These are phyloP conservation scores for Neurospora sp. DNA, from an alignment of 495 filamentous ascomycete genomes.

Conservation along the genomic window DNA sequence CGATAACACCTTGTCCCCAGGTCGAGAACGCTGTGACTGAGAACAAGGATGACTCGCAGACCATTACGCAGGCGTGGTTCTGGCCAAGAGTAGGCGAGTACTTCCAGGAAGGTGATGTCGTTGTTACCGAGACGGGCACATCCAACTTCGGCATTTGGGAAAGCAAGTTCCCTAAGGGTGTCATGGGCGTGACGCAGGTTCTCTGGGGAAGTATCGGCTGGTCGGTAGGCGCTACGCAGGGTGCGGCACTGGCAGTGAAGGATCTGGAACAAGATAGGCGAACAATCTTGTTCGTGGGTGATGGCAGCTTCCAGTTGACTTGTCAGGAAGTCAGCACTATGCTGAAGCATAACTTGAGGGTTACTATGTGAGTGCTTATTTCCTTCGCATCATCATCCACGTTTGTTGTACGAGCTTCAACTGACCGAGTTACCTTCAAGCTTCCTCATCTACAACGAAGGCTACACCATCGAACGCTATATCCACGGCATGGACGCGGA, in stretches of 20 bases:
- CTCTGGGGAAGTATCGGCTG: slow-evolving; percentile 87
- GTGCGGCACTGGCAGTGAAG: slow-evolving; percentile 60
- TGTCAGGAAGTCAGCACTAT: slow-evolving; percentile 82
- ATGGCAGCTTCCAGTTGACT: slow-evolving; percentile 79
- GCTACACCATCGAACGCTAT: slow-evolving; percentile 64
- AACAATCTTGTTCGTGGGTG: slow-evolving; percentile 78
- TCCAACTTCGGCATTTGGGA: slow-evolving; percentile 88
- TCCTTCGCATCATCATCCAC: too few relatives aligned
- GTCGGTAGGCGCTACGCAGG: slow-evolving; percentile 68
- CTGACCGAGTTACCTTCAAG: slow-evolving; percentile 23
- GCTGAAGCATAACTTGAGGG: slow-evolving; percentile 62
- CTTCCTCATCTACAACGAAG: slow-evolving; percentile 68
- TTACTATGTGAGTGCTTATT: slow-evolving; percentile 55
- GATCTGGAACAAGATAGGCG: slow-evolving; percentile 45
- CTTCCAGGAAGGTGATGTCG: slow-evolving; percentile 63
- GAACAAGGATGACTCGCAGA: slow-evolving; percentile 37
- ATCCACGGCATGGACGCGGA: slow-evolving; percentile 66
- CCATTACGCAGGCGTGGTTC: slow-evolving; percentile 76
- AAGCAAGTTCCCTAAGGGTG: slow-evolving; percentile 65
- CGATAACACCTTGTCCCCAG: slow-evolving; percentile 30
- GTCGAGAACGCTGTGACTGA: slow-evolving; percentile 49
- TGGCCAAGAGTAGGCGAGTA: slow-evolving; percentile 77
- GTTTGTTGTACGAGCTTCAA: neutral
- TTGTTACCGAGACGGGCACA: slow-evolving; percentile 85
- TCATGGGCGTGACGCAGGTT: slow-evolving; percentile 72